Percentiles rank a stretch among this genome's conserved stretches.
These are phyloP conservation scores for Wallacemonas sp. DNA, from an alignment of 208 protist species.

Conservation along the genomic window DNA sequence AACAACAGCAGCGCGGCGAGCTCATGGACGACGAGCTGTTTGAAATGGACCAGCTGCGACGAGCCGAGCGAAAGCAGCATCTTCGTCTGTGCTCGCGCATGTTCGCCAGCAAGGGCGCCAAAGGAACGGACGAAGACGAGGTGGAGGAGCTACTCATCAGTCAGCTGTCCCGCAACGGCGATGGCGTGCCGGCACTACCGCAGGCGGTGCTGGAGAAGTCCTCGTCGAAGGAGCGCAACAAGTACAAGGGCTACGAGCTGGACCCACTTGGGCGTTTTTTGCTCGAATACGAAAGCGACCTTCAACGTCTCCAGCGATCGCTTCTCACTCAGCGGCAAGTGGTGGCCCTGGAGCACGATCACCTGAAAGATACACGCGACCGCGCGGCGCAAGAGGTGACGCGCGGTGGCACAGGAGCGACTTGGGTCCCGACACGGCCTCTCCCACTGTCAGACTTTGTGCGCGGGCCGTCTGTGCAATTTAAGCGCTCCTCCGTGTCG, in stretches of 20 bases:
- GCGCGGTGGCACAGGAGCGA: conserved; percentile 29
- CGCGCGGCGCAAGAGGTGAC: conserved; percentile 37
- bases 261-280: conserved; percentile 38
- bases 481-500: conserved; percentile 7
- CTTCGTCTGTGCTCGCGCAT: conserved; percentile 9
- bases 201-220: conserved; percentile 7
- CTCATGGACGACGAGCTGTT: conserved; percentile 21
- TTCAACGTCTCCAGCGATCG: conserved; percentile 22
- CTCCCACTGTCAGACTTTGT: conserved; percentile 41
- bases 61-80: conserved; percentile 33
- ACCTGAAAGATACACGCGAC: conserved; percentile 35
- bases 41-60: conserved; percentile 16
- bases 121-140: background rate
- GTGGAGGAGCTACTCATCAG: conserved; percentile 19
- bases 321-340: conserved; percentile 19
- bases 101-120: conserved; percentile 9
- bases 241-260: conserved; percentile 42
- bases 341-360: conserved; percentile 34
- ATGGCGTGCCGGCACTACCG: conserved; percentile 2
- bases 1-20: conserved; percentile 10
- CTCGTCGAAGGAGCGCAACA: conserved; percentile 8
- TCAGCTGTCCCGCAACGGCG: conserved; percentile 12
- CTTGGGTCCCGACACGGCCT: conserved; percentile 39
- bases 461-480: conserved; percentile 33
- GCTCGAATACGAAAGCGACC: conserved; percentile 40